Evolutionary conservation across 306 rosid species (phyloP), one percentile per base, ranked within the genome.

Genomic region (Lotus japonicus): DNA sequence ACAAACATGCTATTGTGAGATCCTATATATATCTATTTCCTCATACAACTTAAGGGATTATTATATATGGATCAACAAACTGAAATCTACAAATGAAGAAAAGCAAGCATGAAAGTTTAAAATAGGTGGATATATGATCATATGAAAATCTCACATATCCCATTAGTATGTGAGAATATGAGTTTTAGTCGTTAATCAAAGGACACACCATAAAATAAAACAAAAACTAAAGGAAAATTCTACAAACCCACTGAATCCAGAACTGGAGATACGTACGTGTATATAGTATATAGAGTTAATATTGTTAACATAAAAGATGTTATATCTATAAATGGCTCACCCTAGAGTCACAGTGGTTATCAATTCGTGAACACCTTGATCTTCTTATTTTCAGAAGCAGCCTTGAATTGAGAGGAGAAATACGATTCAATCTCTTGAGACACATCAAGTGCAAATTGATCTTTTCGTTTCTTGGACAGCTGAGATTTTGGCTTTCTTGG

Each of bases 401-500:
- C 70, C 2, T 67, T 84, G n/a, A 78, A 15, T 18, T 55, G 75
- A 0, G 69, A 45, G 18, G 91, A 82, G 62, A 88, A 86, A 79
- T 84, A 66, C 1, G 78, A 77, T 2, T 81, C 83, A 17, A 84
- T 73, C 62, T 88, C 89, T 11, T 19, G 48, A 5, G 89, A 45
- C 2, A 81, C 39, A 81, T 79, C 82, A 26, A 83, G 70, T 3
- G 78, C 17, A 44, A 67, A 13, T 6, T 71, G 62, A 4, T 68
- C 74, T 77, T 72, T 81, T 59, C 87, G 64, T 62, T 90, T 90
- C 59, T 11, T 70, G 18, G 71, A 15, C 5, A 79, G 77, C 9
- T 16, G 41, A 0, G 84, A 41, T 73, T 84, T 88, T n/a, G 85
- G 86, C 70, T 88, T 88, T 72, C 84, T 81, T 8, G 95, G 95